phyloP scores from a whole-genome alignment of 768 basidiomycete genomes.

The Leccinum subgranulosum region DNA sequence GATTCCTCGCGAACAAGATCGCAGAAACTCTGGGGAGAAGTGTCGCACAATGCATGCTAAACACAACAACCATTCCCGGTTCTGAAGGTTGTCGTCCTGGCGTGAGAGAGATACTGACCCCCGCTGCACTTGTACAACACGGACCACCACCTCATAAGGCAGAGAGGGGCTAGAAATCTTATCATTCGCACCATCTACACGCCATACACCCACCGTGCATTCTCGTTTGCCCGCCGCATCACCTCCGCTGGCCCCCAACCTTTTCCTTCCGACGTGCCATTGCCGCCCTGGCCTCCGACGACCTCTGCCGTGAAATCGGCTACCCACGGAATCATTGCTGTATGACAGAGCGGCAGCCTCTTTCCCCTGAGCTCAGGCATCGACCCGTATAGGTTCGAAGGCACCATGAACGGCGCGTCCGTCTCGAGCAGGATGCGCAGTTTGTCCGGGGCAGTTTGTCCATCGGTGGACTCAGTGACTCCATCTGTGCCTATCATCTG shows the following conservation, averaged over 20 bases:
- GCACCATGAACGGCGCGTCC: conserved; percentile 87
- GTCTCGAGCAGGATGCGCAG: conserved; percentile 72
- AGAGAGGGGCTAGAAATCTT: not conserved
- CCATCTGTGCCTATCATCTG: conserved; percentile 38
- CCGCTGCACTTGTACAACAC: too few relatives aligned
- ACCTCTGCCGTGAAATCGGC: conserved; percentile 66
- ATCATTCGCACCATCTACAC: conserved; percentile 5
- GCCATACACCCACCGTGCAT: conserved; percentile 63
- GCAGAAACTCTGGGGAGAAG: too few relatives aligned
- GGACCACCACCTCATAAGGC: too few relatives aligned
- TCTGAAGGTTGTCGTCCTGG: too few relatives aligned
- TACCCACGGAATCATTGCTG: conserved; percentile 84
- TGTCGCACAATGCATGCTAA: too few relatives aligned
- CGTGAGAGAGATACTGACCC: too few relatives aligned
- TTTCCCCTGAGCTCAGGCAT: conserved; percentile 47
- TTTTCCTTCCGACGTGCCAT: too few relatives aligned
- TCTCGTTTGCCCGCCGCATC: conserved; percentile 59
- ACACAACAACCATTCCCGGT: too few relatives aligned
- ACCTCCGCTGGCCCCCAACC: conserved; percentile 54
- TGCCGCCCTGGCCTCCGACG: conserved; percentile 25
- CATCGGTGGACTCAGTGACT: not conserved
- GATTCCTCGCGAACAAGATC: too few relatives aligned
- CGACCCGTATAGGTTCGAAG: conserved; percentile 63
- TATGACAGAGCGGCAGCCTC: conserved; percentile 68
- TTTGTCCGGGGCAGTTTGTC: conserved; percentile 6